A percentile compares a stretch with the other conserved stretches of the same genome.
These are phyloP conservation scores for Afroboletus lepidellus DNA, from an alignment of 1,284 basidiomycete species.

Conservation along the genomic window DNA sequence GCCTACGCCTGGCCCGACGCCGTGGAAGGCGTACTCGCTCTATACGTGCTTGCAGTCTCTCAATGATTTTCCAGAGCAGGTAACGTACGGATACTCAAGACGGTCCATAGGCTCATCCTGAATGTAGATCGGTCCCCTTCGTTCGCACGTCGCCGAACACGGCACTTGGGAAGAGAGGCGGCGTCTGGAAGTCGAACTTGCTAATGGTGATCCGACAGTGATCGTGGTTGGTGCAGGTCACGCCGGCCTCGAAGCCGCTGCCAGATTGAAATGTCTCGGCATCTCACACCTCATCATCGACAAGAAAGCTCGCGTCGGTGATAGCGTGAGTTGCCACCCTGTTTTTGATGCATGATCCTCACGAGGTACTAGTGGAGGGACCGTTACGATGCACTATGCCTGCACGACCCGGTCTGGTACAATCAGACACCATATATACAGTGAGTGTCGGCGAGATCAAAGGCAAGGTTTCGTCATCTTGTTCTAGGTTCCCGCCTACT, in stretches of 20 bases:
- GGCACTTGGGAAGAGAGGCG: conserved; percentile 31
- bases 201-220: conserved; percentile 30
- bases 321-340: conserved; percentile 22
- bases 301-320: conserved; percentile 34
- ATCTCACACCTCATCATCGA: conserved; percentile 38
- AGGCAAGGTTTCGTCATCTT: not conserved
- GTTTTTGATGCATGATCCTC: not conserved
- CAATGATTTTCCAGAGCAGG: conserved; percentile 43
- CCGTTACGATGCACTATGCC: conserved; percentile 35
- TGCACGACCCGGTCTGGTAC: conserved; percentile 31
- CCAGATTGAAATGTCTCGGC: conserved; percentile 38
- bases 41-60: conserved; percentile 52
- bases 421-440: conserved; percentile 28
- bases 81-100: not conserved
- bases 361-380: conserved; percentile 27
- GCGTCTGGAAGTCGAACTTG: conserved; percentile 24
- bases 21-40: conserved; percentile 33
- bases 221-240: conserved; percentile 39
- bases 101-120: not conserved
- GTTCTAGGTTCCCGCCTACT: conserved; percentile 34
- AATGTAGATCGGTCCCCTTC: conserved; percentile 24
- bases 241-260: conserved; percentile 37
- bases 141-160: conserved; percentile 20
- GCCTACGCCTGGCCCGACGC: conserved; percentile 11
- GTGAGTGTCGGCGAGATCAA: conserved; percentile 15